A percentile compares a stretch with the other conserved stretches of the same genome.
Evolutionary conservation across 768 basidiomycete genomes (phyloP).

Genomic region (Pisolithus marmoratus): DNA sequence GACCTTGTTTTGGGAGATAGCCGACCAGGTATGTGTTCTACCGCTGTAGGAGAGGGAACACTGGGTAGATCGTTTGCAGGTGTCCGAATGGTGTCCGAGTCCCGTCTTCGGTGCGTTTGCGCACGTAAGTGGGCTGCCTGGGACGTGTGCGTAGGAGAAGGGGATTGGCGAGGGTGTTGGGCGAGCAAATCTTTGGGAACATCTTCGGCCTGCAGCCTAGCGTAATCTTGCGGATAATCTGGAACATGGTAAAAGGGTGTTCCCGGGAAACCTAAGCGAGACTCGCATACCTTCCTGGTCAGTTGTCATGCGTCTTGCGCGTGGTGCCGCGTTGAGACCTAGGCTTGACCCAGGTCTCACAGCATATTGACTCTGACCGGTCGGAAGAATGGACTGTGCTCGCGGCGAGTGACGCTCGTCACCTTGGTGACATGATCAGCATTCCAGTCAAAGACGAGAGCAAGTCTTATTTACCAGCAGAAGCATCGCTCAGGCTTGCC

Average conservation of each 20-base stretch:
- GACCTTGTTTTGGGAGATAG: constrained; percentile 26
- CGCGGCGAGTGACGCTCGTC: constrained; percentile 25
- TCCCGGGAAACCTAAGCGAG: not conserved
- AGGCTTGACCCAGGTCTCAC: constrained; percentile 42
- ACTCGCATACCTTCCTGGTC: constrained; percentile 40
- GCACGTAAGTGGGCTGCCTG: constrained; percentile 26
- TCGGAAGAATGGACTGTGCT: constrained; percentile 9
- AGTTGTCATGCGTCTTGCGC: constrained; percentile 33
- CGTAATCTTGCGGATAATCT: constrained; percentile 24
- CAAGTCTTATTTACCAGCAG: constrained; percentile 19
- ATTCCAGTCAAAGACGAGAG: constrained; percentile 21
- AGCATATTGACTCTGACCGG: constrained; percentile 18
- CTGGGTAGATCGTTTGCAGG: constrained; percentile 31
- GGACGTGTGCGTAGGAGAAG: constrained; percentile 42
- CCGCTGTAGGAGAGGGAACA: constrained; percentile 51
- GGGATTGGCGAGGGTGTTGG: constrained; percentile 42
- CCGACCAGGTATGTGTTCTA: constrained; percentile 34
- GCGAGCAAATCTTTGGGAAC: constrained; percentile 8
- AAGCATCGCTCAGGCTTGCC: constrained; percentile 70
- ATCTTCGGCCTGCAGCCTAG: constrained; percentile 13
- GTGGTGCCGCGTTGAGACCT: constrained; percentile 31
- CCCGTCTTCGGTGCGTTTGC: constrained; percentile 54
- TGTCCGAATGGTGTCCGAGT: constrained; percentile 71
- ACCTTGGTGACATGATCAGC: constrained; percentile 14
- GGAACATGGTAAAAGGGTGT: not conserved